Evolutionary conservation across 768 basidiomycete genomes (phyloP).

Genomic region (Filobasidium wieringae): DNA sequence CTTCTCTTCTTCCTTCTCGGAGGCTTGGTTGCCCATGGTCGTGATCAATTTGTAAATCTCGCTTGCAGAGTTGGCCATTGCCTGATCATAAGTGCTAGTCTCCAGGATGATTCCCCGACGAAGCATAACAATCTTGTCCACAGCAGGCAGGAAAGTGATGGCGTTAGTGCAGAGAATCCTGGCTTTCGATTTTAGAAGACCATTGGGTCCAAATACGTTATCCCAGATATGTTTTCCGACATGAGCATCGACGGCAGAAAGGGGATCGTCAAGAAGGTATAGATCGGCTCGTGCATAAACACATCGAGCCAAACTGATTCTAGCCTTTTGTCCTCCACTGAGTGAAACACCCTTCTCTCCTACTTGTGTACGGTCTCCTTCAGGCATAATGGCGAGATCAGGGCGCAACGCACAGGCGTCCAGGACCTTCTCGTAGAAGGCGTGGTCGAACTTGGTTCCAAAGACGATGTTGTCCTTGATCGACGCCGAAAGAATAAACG

Average conservation of each 20-base stretch:
- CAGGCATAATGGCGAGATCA: conserved; percentile 64
- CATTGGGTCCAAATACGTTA: conserved; percentile 72
- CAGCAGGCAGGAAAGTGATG: conserved; percentile 66
- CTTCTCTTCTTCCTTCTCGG: conserved; percentile 18
- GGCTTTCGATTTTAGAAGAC: conserved; percentile 69
- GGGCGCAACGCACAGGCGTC: conserved; percentile 70
- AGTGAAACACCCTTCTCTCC: conserved; percentile 36
- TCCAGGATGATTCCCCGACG: conserved; percentile 75
- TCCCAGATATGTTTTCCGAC: conserved; percentile 43
- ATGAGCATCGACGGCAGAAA: conserved; percentile 51
- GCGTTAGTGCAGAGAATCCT: conserved; percentile 77
- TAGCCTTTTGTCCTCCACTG: conserved; percentile 38
- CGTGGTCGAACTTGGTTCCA: conserved; percentile 38
- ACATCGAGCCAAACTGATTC: conserved; percentile 52
- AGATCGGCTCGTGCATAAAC: conserved; percentile 86
- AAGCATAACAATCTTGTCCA: conserved; percentile 62
- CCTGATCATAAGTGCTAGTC: conserved; percentile 49
- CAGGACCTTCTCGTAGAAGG: conserved; percentile 32
- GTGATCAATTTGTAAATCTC: conserved; percentile 60
- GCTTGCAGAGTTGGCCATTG: conserved; percentile 49
- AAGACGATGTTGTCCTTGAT: conserved; percentile 86
- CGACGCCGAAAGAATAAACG: conserved; percentile 78
- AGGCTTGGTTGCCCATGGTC: conserved; percentile 36
- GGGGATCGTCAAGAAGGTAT: conserved; percentile 81
- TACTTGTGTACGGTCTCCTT: conserved; percentile 53